Evolutionary conservation across 202 grass and related monocot genomes (phyloP), one percentile per base, ranked within the genome.

Genomic region (Carex sylvatica): DNA sequence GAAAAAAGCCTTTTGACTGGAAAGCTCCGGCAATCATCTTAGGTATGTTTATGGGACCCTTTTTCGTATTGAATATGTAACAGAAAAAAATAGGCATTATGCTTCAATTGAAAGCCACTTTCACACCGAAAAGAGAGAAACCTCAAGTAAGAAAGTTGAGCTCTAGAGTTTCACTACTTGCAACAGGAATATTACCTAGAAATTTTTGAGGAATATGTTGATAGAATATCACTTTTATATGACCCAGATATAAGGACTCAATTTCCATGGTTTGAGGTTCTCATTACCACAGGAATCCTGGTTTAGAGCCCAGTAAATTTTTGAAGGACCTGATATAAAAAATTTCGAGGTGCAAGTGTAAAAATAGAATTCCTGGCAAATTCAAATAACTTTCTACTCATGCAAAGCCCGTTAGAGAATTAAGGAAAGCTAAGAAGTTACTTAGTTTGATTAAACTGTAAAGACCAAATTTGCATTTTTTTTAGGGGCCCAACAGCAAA

Each of bases 11-110:
- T 16, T 92, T 82, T 84, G 85, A 83, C 85, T 90, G 91, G 88
- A 97, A 83, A 81, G 94, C 90, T 65, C 91, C 91, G 55, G 90
- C 83, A 64, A 85, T 94, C 88, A 78, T 97, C 83, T 81, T 97
- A 80, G 94, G 94, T 93, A 84, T 84, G 89, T 52, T 60, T 67
- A 24, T 72, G 23, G 2, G 36, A 72, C 42, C 19, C 5, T 46
- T 23, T 47, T 44, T 70, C 4, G 2, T 38, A 38, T 20, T 70
- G 66, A 44, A 44, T 70, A 70, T 9, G 14, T 42, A 70, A 70
- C 66, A 20, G 2, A 71, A 71, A 71, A 71, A 1, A 72, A 24
- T 23, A 20, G 40, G 6, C 20, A 51, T 26, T 10, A 35, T 47
- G 38, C n/a, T 47, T 71, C 22, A 1, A 14, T 49, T 72, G 24